Evolutionary conservation across 2,329 filamentous ascomycete genomes (phyloP), one percentile per base, ranked within the genome.

Genomic region (Verticillium klebahnii): DNA sequence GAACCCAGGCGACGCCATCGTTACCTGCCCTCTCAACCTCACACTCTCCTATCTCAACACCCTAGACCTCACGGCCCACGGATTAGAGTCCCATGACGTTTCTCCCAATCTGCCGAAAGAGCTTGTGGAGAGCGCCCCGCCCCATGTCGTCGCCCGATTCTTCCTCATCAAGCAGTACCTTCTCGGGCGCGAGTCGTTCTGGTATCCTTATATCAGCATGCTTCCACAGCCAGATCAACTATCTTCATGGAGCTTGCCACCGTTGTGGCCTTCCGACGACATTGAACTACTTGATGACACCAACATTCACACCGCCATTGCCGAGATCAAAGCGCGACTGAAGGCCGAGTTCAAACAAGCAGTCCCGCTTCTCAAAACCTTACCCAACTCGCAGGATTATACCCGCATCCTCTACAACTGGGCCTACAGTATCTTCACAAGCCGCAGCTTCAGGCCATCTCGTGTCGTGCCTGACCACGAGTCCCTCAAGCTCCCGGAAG

Each of bases 151-250:
- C 57, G 82, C 85, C 9, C 82, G 88, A 4, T 89, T 92, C 73
- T 89, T 90, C 65, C 79, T 93, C 6, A 80, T 90, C 70, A 85
- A 88, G 64, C 85, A 93, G 71, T 87, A 86, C 69, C 77, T 92
- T 36, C 73, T 81, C 2, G 84, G 83, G 1, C 61, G 73, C 2
- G 69, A 79, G 2, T 90, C 89, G 0, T 85, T 84, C 66, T 93
- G 90, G 90, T 80, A 78, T 71, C 82, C 86, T 1, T 93, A 93
- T 73, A 84, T 92, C 65, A 74, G 76, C 11, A 83, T 84, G 0
- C 78, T 93, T 0, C 89, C 90, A 1, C 84, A 86, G 63, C 87
- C 88, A 0, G 79, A 81, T 11, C 75, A 85, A 2, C 67, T 75
- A 4, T 69, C 74, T 5, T 69, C 73, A 1, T 82, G 89, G 77